Evolutionary conservation across 2,329 filamentous ascomycete genomes (phyloP).

Genomic region (Scytalidium sp.): DNA sequence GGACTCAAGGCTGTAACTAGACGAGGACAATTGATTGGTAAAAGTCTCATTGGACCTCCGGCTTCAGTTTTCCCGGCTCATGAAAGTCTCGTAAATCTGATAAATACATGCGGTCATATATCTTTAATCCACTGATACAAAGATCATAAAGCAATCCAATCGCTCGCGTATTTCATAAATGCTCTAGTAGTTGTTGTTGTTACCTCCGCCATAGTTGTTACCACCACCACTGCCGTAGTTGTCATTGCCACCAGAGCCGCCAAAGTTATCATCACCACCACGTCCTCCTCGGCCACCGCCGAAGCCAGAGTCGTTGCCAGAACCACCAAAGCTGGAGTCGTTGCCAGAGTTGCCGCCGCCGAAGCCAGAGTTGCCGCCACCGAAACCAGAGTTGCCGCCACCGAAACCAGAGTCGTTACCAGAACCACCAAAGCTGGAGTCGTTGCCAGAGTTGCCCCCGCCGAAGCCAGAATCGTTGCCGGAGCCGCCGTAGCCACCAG

Average conservation of each 20-base stretch:
- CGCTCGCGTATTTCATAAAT: neutral
- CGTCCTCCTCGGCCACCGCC: too few relatives aligned
- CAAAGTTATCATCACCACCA: too few relatives aligned
- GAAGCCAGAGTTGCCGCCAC: conserved; percentile 26
- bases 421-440: conserved; percentile 46
- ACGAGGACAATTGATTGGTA: too few relatives aligned
- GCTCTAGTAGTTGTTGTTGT: conserved; percentile 9
- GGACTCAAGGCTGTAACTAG: too few relatives aligned
- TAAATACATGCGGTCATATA: neutral
- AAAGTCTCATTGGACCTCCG: too few relatives aligned
- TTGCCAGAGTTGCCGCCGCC: conserved; percentile 8
- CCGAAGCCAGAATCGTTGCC: conserved; percentile 60
- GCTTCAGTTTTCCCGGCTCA: too few relatives aligned
- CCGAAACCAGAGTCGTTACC: too few relatives aligned
- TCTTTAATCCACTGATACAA: neutral
- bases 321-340: conserved; percentile 10
- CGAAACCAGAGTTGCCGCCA: too few relatives aligned
- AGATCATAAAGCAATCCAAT: neutral
- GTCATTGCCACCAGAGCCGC: conserved; percentile 4
- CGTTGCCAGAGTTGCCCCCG: conserved; percentile 45
- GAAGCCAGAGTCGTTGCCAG: too few relatives aligned
- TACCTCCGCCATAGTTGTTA: conserved; percentile 1
- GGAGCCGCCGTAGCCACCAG: conserved; percentile 30
- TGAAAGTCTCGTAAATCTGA: too few relatives aligned
- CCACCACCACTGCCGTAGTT: conserved; percentile 1